Evolutionary conservation across 495 filamentous ascomycete species (phyloP), one percentile per base, ranked within the genome.

Genomic region (Neurospora sp.): DNA sequence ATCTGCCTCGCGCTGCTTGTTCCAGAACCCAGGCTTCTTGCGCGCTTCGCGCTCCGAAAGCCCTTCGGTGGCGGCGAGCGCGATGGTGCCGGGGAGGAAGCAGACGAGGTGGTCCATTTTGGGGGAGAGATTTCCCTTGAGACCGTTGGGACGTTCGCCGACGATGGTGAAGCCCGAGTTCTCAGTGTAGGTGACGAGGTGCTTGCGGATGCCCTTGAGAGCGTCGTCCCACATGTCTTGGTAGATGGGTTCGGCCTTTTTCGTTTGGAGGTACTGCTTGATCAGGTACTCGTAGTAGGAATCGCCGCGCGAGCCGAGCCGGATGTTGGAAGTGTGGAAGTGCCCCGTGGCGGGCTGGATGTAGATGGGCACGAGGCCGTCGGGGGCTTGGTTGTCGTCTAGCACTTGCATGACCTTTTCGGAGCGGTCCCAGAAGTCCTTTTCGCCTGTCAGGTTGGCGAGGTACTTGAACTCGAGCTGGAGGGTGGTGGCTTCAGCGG

Each of bases 81-180:
- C 96, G 75, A 98, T 95, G 16, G 94, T 97, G 40, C 96, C 96
- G 0, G 96, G 94, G 87, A 98, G 92, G 85, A 98, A 99, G 84
- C 96, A 99, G 45, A 94, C 94, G 8, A 98, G 85, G 80, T 99
- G 96, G 78, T 98, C 96, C 96, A 99, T 98, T 82, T 98, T 98
- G 22, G 95, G 92, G 0, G 86, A 87, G 8, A 97, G 77, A 0
- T 79, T 68, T 2, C 85, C 82, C 31, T 86, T 78, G 14, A 99
- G 83, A 14, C 96, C 96, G 39, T 83, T 81, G 0, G 93, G 95
- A 22, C 93, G 89, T 80, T 99, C 96, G 41, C 88, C 95, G 38
- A 98, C 87, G 69, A 98, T 89, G 40, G 94, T 95, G 74, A 97
- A 88, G 31, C 70, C 90, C 87, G 3, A 90, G 8, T 90, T 88